Base-by-base conservation (phyloP, 306 rosid species). In the Ceratonia siliqua region DNA sequence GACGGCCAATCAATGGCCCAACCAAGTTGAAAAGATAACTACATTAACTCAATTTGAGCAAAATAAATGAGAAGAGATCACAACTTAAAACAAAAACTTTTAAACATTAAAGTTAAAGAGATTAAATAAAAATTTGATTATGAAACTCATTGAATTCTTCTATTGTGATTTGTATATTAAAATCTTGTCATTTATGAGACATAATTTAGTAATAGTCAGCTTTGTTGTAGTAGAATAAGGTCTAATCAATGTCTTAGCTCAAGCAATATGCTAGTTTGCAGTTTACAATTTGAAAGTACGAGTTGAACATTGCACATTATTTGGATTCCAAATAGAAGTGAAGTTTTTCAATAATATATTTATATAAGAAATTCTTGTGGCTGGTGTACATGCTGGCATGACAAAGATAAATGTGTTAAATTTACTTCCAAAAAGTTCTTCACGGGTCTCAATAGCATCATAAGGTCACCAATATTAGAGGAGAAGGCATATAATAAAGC, bases 21-120 rank as follows among this genome's bases (percentile, higher is more conserved):
- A 88, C 76, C 89, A 91, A 80, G 83, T 94, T 94, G 81, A 94
- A 84, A 82, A 94, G 84, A 79, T 91, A 94, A 79, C 98, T 94
- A 94, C 89, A 82, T 69, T 65, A 21, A 18, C 17, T 57, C 72
- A 80, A 48, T 70, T 75, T 62, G 66, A 48, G 59, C 50, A 65
- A 70, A 18, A 28, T 36, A 28, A 13, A 77, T 39, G 41, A 61
- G 21, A 73, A 68, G n/a, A 55, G 28, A 72, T 38, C 24, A 39
- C 53, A 55, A 52, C 35, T 32, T 48, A 45, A 66, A 25, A 50
- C 39, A 68, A 8, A 42, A 71, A 50, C 21, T 21, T 36, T 8
- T 18, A 13, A 64, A 42, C 35, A 33, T 27, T 43, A 62, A 38
- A 62, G 18, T 36, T 22, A 39, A n/a, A 41, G 41, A 53, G 54